Conservation (phyloP, 768 basidiomycete species). For the Gloeophyllum trabeum region DNA sequence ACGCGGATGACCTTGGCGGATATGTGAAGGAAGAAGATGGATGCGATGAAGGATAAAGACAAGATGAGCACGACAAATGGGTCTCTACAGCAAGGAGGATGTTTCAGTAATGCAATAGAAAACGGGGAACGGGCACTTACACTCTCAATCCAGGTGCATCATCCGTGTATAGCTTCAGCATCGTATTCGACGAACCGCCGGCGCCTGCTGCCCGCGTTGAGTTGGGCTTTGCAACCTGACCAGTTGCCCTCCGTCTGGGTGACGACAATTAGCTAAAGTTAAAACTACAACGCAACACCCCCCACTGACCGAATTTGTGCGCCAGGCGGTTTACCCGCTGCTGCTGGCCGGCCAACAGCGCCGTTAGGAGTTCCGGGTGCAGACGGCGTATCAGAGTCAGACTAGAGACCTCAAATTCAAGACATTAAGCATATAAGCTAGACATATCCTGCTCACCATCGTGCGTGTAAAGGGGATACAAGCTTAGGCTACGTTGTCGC, state of each 20-base stretch:
- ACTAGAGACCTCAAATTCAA: slow-evolving; percentile 29
- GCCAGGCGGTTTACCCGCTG: slow-evolving; percentile 64
- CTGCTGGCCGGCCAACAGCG: slow-evolving; percentile 28
- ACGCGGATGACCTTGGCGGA: slow-evolving; percentile 88
- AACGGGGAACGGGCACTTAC: slow-evolving; percentile 40
- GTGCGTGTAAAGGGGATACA: too few species aligned
- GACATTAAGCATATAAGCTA: neutral
- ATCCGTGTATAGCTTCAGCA: slow-evolving; percentile 98
- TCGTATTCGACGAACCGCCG: slow-evolving; percentile 94
- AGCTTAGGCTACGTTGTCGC: too few species aligned
- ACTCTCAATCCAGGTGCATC: slow-evolving; percentile 96
- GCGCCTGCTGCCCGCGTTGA: slow-evolving; percentile 87
- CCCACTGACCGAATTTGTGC: slow-evolving; percentile 66
- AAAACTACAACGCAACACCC: neutral
- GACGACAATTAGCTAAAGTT: neutral
- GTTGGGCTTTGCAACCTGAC: slow-evolving; percentile 66
- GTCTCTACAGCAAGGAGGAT: slow-evolving; percentile 41
- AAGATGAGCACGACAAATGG: slow-evolving; percentile 95
- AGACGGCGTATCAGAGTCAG: slow-evolving; percentile 63
- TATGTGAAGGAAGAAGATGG: slow-evolving; percentile 98
- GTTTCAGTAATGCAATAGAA: neutral
- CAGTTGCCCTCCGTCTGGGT: slow-evolving; percentile 62
- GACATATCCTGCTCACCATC: neutral
- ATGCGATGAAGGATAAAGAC: slow-evolving; percentile 93
- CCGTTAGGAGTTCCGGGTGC: slow-evolving; percentile 25